phyloP scores from a whole-genome alignment of 108 stramenopile species.

The Aureococcus anophagefferens region DNA sequence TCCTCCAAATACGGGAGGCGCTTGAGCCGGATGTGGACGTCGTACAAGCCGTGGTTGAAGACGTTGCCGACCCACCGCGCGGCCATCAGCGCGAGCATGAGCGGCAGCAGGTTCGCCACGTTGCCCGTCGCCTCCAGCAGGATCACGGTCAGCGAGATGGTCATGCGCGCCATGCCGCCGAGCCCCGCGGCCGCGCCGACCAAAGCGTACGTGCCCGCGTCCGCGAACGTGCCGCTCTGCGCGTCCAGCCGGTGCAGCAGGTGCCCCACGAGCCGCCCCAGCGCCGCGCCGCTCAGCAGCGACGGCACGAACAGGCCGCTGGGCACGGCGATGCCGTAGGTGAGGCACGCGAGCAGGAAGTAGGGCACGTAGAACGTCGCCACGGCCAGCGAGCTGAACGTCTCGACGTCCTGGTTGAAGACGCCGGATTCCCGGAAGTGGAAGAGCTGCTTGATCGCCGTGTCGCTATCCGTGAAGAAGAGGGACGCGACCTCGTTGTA shows the following conservation, averaged over 20 bases:
- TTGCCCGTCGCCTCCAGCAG: slow-evolving; percentile 93
- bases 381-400: slow-evolving; percentile 82
- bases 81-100: slow-evolving; percentile 93
- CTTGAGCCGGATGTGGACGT: slow-evolving; percentile 80
- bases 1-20: slow-evolving; percentile 83
- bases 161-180: slow-evolving; percentile 98
- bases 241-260: slow-evolving; percentile 88
- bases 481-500: slow-evolving; percentile 94
- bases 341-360: slow-evolving; percentile 65
- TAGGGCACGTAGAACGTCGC: slow-evolving; percentile 89
- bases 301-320: slow-evolving; percentile 80
- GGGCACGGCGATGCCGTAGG: slow-evolving; percentile 85
- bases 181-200: slow-evolving; percentile 89
- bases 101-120: slow-evolving; percentile 93
- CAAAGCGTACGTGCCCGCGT: slow-evolving; percentile 89
- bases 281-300: slow-evolving; percentile 69
- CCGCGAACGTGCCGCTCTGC: slow-evolving; percentile 87
- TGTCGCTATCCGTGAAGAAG: slow-evolving; percentile 83
- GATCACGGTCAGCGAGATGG: slow-evolving; percentile 92
- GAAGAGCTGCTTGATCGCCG: slow-evolving; percentile 86
- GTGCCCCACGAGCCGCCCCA: slow-evolving; percentile 87
- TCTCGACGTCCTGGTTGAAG: slow-evolving; percentile 55
- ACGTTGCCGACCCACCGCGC: slow-evolving; percentile 92
- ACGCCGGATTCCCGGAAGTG: slow-evolving; percentile 85
- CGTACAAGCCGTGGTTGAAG: slow-evolving; percentile 93